phyloP scores from a whole-genome alignment of 305 asterid genomes.

The Fraxinus latifolia region DNA sequence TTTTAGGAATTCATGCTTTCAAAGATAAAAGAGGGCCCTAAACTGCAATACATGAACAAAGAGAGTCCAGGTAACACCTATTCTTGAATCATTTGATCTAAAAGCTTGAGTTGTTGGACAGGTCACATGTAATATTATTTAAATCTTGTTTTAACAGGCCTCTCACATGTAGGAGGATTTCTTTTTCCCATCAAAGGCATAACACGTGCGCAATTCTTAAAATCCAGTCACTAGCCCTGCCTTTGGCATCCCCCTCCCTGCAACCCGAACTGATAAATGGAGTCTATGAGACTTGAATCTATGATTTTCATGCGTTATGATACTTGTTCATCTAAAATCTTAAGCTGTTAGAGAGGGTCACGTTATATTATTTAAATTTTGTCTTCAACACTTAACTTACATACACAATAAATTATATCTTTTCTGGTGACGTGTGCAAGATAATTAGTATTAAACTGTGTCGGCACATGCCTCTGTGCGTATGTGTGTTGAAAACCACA shows the following conservation, averaged over 20 bases:
- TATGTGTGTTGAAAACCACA: not conserved
- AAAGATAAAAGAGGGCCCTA: not conserved
- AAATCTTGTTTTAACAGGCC: not conserved
- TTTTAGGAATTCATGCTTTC: not conserved
- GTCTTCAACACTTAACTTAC: not conserved
- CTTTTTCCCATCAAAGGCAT: not conserved
- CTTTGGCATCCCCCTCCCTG: too few species aligned
- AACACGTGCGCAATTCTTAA: not conserved
- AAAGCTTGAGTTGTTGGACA: not conserved
- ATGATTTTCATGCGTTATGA: not conserved
- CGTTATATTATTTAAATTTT: not conserved
- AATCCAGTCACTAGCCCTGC: too few species aligned
- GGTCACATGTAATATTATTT: not conserved
- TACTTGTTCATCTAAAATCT: not conserved
- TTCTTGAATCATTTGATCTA: not conserved
- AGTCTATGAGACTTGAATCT: not conserved
- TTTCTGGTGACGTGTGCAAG: conserved; percentile 1
- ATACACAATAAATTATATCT: not conserved
- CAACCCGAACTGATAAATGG: not conserved
- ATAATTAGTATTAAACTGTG: conserved; percentile 3
- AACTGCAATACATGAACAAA: not conserved
- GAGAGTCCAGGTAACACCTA: not conserved
- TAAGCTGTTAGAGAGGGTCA: not conserved
- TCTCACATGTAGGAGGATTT: not conserved
- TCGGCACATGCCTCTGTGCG: not conserved